phyloP scores from a whole-genome alignment of 2,329 filamentous ascomycete species.

The Xylariaceae sp. region DNA sequence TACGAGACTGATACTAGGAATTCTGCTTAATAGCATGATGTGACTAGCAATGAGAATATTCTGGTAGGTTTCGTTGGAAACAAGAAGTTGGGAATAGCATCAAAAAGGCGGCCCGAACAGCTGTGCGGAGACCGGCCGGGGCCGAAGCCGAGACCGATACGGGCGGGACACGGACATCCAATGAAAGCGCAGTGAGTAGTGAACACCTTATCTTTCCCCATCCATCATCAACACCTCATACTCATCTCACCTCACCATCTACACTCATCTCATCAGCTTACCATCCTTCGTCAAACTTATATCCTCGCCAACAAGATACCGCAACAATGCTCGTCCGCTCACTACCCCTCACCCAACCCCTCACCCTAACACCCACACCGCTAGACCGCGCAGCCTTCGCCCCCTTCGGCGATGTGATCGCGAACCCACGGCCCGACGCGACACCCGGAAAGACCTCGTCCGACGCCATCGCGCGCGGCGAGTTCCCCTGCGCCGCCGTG shows the following conservation, averaged over 20 bases:
- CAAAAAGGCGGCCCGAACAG: not conserved
- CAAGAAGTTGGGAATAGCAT: not conserved
- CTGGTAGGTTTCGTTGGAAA: not conserved
- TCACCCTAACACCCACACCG: constrained; percentile 54
- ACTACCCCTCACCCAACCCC: constrained; percentile 20
- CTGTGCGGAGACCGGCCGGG: not conserved
- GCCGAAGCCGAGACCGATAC: not conserved
- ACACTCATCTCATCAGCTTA: not conserved
- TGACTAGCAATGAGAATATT: no score
- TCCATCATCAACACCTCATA: not conserved
- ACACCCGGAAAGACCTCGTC: constrained; percentile 37
- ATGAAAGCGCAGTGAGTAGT: not conserved
- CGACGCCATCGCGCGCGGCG: constrained; percentile 18
- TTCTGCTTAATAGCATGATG: no score
- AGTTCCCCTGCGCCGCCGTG: constrained; percentile 45
- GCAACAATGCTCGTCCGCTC: constrained; percentile 28
- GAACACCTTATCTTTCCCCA: not conserved
- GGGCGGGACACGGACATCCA: constrained; percentile 3
- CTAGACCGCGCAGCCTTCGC: constrained; percentile 66
- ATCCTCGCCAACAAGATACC: not conserved
- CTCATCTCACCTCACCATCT: no score
- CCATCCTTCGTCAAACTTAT: not conserved
- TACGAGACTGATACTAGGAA: not conserved
- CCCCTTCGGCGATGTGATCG: constrained; percentile 76
- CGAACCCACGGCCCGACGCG: constrained; percentile 60